These are phyloP conservation scores for Canavalia gladiata DNA, from an alignment of 306 rosid species.

Conservation along the genomic window DNA sequence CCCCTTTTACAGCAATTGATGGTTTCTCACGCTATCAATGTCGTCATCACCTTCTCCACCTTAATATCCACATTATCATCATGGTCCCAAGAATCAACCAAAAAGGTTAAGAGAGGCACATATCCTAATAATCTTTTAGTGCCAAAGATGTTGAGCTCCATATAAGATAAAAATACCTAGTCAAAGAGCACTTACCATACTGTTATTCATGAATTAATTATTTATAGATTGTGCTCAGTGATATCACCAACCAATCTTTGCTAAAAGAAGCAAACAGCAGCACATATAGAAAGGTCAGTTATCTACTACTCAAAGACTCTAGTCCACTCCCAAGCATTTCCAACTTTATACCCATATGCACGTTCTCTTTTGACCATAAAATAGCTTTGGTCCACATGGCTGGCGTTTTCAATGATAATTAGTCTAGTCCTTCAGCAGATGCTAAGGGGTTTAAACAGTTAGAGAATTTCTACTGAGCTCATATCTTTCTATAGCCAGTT, in stretches of 20 bases:
- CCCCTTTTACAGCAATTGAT: slow-evolving; percentile 39
- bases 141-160: slow-evolving; percentile 44
- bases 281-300: slow-evolving; percentile 33
- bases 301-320: slow-evolving; percentile 40
- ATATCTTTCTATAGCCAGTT: neutral
- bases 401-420: slow-evolving; percentile 19
- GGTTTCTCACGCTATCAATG: slow-evolving; percentile 63
- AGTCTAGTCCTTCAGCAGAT: neutral
- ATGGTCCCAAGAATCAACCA: slow-evolving; percentile 55
- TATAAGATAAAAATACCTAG: slow-evolving; percentile 48
- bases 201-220: slow-evolving; percentile 41
- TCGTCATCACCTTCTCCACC: slow-evolving; percentile 54
- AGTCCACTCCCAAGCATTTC: slow-evolving; percentile 50
- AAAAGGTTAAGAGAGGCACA: slow-evolving; percentile 47
- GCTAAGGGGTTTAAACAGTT: neutral
- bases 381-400: slow-evolving; percentile 42
- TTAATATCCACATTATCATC: slow-evolving; percentile 48
- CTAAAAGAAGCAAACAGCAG: slow-evolving; percentile 38
- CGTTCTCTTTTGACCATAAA: slow-evolving; percentile 44
- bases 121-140: slow-evolving; percentile 29
- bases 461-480: slow-evolving; percentile 7
- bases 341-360: slow-evolving; percentile 41
- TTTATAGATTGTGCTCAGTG: slow-evolving; percentile 42
- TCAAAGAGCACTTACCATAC: slow-evolving; percentile 61
- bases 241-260: slow-evolving; percentile 48